Percentiles rank a stretch among this genome's conserved stretches.
These are phyloP conservation scores for Cercospora canescens DNA, from an alignment of 2,329 filamentous ascomycete genomes.

Conservation along the genomic window DNA sequence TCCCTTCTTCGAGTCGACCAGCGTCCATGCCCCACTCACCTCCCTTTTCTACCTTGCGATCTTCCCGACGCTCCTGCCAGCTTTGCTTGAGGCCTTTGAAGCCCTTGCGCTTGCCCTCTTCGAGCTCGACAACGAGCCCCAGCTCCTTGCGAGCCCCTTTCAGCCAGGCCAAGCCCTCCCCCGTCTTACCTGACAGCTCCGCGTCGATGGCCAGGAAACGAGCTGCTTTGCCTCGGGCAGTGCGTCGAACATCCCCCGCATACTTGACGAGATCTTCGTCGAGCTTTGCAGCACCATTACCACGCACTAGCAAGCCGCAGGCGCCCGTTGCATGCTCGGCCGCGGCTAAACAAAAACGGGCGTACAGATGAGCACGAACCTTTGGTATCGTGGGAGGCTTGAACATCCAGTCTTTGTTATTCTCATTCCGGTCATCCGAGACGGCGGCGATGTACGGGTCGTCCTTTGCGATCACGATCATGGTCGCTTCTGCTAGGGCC, in stretches of 20 bases:
- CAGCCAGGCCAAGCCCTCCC: slow-evolving; percentile 84
- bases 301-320: slow-evolving; percentile 46
- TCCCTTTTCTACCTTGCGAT: slow-evolving; percentile 74
- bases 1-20: slow-evolving; percentile 78
- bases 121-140: slow-evolving; percentile 55
- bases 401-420: slow-evolving; percentile 96
- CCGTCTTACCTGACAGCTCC: slow-evolving; percentile 77
- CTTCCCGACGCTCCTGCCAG: slow-evolving; percentile 75
- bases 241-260: slow-evolving; percentile 70
- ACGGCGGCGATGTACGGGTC: slow-evolving; percentile 87
- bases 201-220: slow-evolving; percentile 89
- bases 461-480: slow-evolving; percentile 88
- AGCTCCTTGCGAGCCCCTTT: slow-evolving; percentile 74
- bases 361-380: slow-evolving; percentile 84
- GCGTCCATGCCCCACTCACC: slow-evolving; percentile 77
- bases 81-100: slow-evolving; percentile 70
- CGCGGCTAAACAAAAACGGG: slow-evolving; percentile 81
- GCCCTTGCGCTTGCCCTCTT: slow-evolving; percentile 54
- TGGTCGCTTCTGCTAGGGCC: slow-evolving; percentile 81
- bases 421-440: slow-evolving; percentile 76
- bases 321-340: slow-evolving; percentile 84
- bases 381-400: slow-evolving; percentile 83
- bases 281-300: slow-evolving; percentile 52
- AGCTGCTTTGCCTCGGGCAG: slow-evolving; percentile 80
- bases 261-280: slow-evolving; percentile 69